phyloP scores from a whole-genome alignment of 441 rosid genomes.

The Aquilaria agallochum region DNA sequence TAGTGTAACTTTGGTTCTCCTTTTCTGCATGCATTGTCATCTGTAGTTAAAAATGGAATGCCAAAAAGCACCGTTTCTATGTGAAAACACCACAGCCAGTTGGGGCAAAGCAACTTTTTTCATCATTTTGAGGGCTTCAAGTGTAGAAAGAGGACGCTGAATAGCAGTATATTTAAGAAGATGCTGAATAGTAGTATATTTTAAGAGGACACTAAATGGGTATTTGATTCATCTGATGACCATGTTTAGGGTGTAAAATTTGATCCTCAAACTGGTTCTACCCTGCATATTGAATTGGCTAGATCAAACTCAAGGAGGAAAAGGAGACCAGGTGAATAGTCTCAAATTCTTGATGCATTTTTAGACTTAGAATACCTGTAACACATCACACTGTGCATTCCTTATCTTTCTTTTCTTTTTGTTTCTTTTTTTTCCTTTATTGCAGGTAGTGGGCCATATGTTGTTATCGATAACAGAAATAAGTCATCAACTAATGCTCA shows the following conservation, averaged over 20 bases:
- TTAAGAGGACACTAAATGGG: too few species aligned
- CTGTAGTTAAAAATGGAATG: not conserved
- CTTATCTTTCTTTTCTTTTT: not conserved
- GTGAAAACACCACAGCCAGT: too few species aligned
- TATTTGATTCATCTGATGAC: conserved; percentile 15
- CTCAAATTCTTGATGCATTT: conserved; percentile 6
- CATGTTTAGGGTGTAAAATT: conserved; percentile 69
- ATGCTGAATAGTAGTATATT: too few species aligned
- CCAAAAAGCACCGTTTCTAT: not conserved
- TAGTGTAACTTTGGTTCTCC: not conserved
- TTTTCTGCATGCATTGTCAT: not conserved
- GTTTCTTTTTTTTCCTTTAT: conserved; percentile 11
- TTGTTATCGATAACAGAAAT: conserved; percentile 72
- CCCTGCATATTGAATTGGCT: conserved; percentile 77
- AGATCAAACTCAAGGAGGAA: conserved; percentile 81
- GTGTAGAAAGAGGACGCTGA: too few species aligned
- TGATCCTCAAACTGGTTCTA: conserved; percentile 77
- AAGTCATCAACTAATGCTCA: conserved; percentile 33
- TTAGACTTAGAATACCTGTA: not conserved
- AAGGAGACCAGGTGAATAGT: conserved; percentile 55
- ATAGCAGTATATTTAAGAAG: too few species aligned
- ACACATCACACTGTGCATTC: not conserved
- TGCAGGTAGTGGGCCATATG: conserved; percentile 72
- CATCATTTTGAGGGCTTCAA: too few species aligned
- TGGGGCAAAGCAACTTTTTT: too few species aligned